Conservation (phyloP, 441 rosid genomes). For the Bocquillonia castaneifolia region DNA sequence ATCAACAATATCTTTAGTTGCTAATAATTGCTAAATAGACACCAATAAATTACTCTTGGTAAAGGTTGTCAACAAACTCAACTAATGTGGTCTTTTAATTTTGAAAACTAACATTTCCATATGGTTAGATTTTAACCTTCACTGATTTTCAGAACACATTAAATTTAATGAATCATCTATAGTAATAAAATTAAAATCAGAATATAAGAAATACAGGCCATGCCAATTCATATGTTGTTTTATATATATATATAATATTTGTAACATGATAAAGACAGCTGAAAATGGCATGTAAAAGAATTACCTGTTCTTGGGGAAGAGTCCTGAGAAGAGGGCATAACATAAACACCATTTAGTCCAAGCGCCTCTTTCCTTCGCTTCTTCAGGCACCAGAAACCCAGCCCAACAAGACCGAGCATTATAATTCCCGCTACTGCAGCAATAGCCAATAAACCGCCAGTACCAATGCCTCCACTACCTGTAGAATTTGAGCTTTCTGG, state of each 20-base stretch:
- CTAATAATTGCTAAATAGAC: neutral
- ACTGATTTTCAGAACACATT: neutral
- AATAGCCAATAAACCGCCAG: conserved; percentile 44
- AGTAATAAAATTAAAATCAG: neutral
- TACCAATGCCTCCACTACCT: conserved; percentile 31
- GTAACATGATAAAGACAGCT: neutral
- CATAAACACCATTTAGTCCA: conserved; percentile 45
- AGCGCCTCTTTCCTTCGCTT: conserved; percentile 45
- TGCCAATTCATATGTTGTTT: neutral
- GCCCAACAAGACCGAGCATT: conserved; percentile 51
- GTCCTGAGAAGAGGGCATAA: conserved; percentile 55
- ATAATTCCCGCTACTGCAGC: conserved; percentile 45
- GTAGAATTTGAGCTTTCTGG: conserved; percentile 31
- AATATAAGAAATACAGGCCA: neutral
- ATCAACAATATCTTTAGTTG: conserved; percentile 10
- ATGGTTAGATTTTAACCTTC: neutral
- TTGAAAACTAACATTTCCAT: neutral
- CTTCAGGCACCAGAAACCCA: conserved; percentile 49
- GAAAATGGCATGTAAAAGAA: neutral
- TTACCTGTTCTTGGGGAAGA: conserved; percentile 67
- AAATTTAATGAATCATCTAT: neutral
- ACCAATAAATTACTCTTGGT: neutral
- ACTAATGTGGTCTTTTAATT: neutral
- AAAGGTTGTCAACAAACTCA: neutral
- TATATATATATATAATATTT: neutral